These are phyloP conservation scores for Diplotaxis tenuifolia DNA, from an alignment of 345 rosid genomes.

Conservation along the genomic window DNA sequence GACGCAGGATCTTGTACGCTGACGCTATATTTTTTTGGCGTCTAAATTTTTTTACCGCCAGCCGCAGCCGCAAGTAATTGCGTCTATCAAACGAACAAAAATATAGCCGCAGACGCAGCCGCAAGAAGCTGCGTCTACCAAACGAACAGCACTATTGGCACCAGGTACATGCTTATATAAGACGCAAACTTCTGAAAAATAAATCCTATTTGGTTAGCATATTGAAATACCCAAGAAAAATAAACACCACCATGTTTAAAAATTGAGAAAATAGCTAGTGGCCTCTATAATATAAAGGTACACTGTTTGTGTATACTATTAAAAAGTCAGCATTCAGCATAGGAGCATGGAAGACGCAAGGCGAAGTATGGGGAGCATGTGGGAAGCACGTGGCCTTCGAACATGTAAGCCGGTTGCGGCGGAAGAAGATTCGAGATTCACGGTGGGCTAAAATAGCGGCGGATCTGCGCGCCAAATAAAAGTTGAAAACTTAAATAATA, in stretches of 20 bases:
- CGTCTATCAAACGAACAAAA: too few species aligned
- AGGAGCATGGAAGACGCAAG: constrained; percentile 18
- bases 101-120: too few species aligned
- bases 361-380: constrained; percentile 24
- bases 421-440: constrained; percentile 23
- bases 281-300: constrained; percentile 14
- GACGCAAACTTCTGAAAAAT: neutral
- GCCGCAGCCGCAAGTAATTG: too few species aligned
- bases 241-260: neutral
- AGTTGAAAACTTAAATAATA: neutral
- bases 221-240: neutral
- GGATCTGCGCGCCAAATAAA: neutral
- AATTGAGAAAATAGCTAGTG: neutral
- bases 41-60: too few species aligned
- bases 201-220: neutral
- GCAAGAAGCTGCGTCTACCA: too few species aligned
- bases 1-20: too few species aligned
- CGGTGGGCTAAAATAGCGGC: constrained; percentile 7
- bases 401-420: constrained; percentile 19
- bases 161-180: constrained; percentile 4
- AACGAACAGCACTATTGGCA: too few species aligned
- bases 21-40: too few species aligned
- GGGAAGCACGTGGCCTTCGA: constrained; percentile 17
- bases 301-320: neutral
- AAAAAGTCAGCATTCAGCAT: neutral